Percentiles rank a stretch among this genome's conserved stretches.
Conservation (phyloP, 108 stramenopile genomes). For the Tribonema minus region DNA sequence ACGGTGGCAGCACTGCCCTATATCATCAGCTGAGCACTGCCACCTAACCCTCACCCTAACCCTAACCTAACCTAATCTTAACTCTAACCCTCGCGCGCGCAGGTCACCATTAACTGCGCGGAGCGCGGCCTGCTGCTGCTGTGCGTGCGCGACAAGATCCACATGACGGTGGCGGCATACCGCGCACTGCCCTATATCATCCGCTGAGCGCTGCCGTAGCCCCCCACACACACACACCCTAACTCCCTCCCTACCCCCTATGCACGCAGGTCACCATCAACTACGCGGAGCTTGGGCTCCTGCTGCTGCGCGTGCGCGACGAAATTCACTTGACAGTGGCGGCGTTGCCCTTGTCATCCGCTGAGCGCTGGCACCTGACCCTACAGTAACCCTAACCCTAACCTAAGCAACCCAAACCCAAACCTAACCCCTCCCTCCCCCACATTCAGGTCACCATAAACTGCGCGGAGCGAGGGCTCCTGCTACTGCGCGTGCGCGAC, state of each 20-base stretch:
- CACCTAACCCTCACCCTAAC: too few relatives aligned
- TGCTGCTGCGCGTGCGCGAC: too few relatives aligned
- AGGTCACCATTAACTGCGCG: conserved; percentile 64
- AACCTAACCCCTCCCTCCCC: background rate
- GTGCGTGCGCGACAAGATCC: too few relatives aligned
- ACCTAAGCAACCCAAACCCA: too few relatives aligned
- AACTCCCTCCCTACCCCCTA: background rate
- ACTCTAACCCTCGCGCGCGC: background rate
- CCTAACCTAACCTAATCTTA: background rate
- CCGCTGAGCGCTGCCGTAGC: too few relatives aligned
- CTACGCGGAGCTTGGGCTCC: conserved; percentile 62
- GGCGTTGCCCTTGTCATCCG: too few relatives aligned
- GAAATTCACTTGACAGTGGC: conserved; percentile 66
- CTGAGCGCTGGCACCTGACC: too few relatives aligned
- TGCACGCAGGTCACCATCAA: conserved; percentile 61
- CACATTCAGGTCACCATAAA: conserved; percentile 62
- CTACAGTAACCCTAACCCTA: background rate
- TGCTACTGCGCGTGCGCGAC: conserved; percentile 64
- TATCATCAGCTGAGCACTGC: too few relatives aligned
- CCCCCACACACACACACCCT: too few relatives aligned
- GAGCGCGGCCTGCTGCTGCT: conserved; percentile 63
- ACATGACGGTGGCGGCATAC: conserved; percentile 65
- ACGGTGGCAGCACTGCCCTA: conserved; percentile 66
- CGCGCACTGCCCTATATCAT: too few relatives aligned
- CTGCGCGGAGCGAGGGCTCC: conserved; percentile 63